phyloP scores from a whole-genome alignment of 345 rosid genomes.

The Dimocarpus longan region DNA sequence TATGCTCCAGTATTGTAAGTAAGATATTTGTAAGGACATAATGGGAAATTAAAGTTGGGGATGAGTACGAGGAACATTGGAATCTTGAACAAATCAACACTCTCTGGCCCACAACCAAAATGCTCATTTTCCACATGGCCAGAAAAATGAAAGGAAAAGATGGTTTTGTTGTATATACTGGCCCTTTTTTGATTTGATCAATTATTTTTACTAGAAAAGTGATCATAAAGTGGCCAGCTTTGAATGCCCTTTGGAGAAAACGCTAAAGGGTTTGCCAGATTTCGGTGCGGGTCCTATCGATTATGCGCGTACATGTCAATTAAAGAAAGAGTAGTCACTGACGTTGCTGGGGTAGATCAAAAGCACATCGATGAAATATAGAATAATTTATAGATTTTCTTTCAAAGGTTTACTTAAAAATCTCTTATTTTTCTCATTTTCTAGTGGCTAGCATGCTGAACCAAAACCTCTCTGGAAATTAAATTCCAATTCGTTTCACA shows the following conservation, averaged over 20 bases:
- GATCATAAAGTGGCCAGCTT: not conserved
- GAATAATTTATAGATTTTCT: not conserved
- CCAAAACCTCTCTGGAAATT: too few species aligned
- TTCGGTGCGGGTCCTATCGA: not conserved
- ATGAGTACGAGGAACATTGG: slow-evolving; percentile 13
- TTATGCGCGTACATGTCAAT: not conserved
- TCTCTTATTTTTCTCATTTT: not conserved
- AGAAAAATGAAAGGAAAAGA: not conserved
- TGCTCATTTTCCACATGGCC: not conserved
- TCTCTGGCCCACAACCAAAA: slow-evolving; percentile 40
- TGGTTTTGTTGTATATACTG: not conserved
- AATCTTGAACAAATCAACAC: slow-evolving; percentile 32
- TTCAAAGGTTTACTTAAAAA: not conserved
- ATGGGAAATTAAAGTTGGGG: slow-evolving; percentile 25
- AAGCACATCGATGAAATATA: not conserved
- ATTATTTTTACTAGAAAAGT: not conserved
- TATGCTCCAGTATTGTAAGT: not conserved
- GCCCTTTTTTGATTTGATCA: not conserved
- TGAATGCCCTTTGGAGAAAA: slow-evolving; percentile 12
- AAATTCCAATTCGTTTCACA: too few species aligned
- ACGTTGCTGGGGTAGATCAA: not conserved
- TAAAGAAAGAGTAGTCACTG: not conserved
- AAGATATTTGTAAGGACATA: not conserved
- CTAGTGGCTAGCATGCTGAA: too few species aligned
- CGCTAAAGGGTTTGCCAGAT: not conserved